Conservation (phyloP, 1,284 basidiomycete genomes). For the Rhodotorula sp. region DNA sequence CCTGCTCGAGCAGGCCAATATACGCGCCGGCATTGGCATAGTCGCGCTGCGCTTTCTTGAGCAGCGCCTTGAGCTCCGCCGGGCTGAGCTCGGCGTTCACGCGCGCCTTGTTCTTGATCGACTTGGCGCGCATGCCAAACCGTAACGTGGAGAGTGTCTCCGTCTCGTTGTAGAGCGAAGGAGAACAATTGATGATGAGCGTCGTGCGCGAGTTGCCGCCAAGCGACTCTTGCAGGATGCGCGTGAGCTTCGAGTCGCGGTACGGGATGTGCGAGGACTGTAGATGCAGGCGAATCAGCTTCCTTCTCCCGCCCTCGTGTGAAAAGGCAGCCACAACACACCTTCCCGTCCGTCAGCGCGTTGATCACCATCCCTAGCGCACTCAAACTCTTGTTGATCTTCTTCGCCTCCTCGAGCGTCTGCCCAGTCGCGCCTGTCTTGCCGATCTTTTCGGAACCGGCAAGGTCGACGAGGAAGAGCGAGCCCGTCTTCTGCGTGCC, state of each 20-base stretch:
- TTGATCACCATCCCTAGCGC: constrained; percentile 99
- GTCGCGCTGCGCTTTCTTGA: constrained; percentile 86
- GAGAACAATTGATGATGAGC: constrained; percentile 98
- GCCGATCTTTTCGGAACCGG: constrained; percentile 98
- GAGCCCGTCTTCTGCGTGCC: constrained; percentile 96
- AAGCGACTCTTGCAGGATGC: constrained; percentile 98
- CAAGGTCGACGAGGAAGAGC: constrained; percentile 95
- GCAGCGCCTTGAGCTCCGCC: constrained; percentile 86
- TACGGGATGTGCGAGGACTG: constrained; percentile 97
- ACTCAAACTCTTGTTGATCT: constrained; percentile 98
- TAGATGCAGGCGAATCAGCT: neutral
- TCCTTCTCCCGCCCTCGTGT: no score
- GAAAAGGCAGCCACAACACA: constrained; percentile 50
- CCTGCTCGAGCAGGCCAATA: constrained; percentile 85
- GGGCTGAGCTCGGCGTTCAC: constrained; percentile 98
- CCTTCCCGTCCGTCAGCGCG: constrained; percentile 93
- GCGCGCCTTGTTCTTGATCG: constrained; percentile 99
- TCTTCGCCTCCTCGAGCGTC: constrained; percentile 98
- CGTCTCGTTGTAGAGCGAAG: constrained; percentile 92
- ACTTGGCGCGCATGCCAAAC: constrained; percentile 94
- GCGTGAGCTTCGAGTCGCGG: constrained; percentile 98
- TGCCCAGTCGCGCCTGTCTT: constrained; percentile 99
- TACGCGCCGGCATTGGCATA: constrained; percentile 82
- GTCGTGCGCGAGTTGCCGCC: constrained; percentile 99
- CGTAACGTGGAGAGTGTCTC: constrained; percentile 97